Evolutionary conservation across 2,329 filamentous ascomycete species (phyloP).

Genomic region (Alternaria sp.): DNA sequence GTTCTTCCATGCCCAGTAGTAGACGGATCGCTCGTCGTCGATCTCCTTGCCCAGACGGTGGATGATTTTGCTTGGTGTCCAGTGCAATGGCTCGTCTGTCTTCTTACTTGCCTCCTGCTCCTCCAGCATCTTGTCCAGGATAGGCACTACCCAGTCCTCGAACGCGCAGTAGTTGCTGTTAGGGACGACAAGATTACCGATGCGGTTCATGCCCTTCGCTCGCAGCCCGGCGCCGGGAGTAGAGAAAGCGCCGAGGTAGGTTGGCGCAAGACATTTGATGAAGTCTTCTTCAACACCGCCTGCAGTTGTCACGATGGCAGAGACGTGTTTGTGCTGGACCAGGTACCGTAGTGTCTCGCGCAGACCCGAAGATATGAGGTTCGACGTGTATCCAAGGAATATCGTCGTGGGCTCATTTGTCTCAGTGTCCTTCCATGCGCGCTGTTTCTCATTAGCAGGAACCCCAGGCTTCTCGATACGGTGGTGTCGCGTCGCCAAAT

Average conservation of each 20-base stretch:
- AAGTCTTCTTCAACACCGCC: constrained; percentile 97
- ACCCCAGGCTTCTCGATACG: constrained; percentile 32
- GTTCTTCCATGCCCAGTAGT: constrained; percentile 98
- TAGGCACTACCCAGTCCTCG: constrained; percentile 96
- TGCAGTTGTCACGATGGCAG: constrained; percentile 92
- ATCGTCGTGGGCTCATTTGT: constrained; percentile 85
- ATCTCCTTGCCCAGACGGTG: constrained; percentile 91
- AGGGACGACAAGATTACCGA: constrained; percentile 93
- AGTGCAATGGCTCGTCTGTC: constrained; percentile 75
- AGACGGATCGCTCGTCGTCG: constrained; percentile 88
- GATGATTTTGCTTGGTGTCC: constrained; percentile 95
- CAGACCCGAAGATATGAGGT: constrained; percentile 94
- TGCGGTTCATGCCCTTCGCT: constrained; percentile 88
- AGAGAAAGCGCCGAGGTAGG: constrained; percentile 88
- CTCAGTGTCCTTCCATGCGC: constrained; percentile 82
- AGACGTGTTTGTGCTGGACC: constrained; percentile 91
- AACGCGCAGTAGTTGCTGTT: constrained; percentile 98
- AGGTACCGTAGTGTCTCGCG: constrained; percentile 92
- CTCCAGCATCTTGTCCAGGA: constrained; percentile 91
- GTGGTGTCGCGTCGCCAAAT: constrained; percentile 38
- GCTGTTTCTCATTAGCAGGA: constrained; percentile 58
- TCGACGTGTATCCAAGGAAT: constrained; percentile 97
- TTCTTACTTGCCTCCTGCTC: constrained; percentile 86
- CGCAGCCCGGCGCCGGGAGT: constrained; percentile 80
- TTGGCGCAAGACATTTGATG: constrained; percentile 96